These are phyloP conservation scores for Sordaria brevicollis DNA, from an alignment of 495 filamentous ascomycete genomes.

Conservation along the genomic window DNA sequence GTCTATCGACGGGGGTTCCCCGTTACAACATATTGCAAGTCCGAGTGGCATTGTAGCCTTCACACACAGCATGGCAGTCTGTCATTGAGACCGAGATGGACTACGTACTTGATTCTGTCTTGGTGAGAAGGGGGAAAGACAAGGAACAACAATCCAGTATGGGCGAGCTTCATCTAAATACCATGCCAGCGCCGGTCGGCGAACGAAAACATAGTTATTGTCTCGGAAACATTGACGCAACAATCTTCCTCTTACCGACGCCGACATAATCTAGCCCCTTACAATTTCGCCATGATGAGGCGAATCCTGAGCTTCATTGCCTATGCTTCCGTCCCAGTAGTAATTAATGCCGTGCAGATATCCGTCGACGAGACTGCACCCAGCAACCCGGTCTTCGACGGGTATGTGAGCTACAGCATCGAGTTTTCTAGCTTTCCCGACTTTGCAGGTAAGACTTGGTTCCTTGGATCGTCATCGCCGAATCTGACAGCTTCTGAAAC, in stretches of 20 bases:
- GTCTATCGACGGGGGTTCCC: neutral
- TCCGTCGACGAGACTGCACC: slow-evolving; percentile 1
- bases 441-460: slow-evolving; percentile 48
- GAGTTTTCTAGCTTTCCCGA: slow-evolving; percentile 54
- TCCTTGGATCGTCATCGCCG: neutral
- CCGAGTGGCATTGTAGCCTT: neutral
- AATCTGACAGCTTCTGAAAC: neutral
- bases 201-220: neutral
- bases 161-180: neutral
- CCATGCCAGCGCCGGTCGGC: neutral
- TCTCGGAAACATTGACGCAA: neutral
- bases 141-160: neutral
- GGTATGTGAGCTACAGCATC: slow-evolving; percentile 50
- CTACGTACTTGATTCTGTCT: neutral
- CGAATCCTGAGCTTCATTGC: neutral
- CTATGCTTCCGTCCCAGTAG: neutral
- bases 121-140: neutral
- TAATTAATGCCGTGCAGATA: slow-evolving; percentile 7
- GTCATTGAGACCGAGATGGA: neutral
- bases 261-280: neutral
- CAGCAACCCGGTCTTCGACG: slow-evolving; percentile 33
- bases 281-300: neutral
- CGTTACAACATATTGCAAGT: neutral
- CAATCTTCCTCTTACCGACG: neutral
- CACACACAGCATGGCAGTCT: neutral